phyloP scores from a whole-genome alignment of 441 rosid species.

The Bruguiera hainesii region DNA sequence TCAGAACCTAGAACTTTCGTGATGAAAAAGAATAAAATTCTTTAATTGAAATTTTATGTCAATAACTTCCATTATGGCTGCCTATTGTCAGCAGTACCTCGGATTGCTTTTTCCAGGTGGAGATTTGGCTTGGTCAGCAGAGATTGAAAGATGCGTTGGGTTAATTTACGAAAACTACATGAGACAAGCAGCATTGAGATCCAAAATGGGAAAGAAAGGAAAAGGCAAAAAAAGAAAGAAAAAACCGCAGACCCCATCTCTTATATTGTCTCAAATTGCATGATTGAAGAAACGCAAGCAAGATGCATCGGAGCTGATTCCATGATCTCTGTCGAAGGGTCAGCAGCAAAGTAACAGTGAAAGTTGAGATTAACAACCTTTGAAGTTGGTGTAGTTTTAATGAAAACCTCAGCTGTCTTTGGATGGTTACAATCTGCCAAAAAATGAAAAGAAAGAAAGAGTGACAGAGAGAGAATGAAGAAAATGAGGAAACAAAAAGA shows the following conservation, averaged over 20 bases:
- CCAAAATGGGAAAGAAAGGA: slow-evolving; percentile 36
- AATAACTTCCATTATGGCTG: neutral
- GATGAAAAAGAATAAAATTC: neutral
- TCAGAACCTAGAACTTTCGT: neutral
- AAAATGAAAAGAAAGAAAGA: slow-evolving; percentile 6
- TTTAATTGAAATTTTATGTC: neutral
- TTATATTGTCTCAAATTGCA: neutral
- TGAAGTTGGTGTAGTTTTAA: slow-evolving; percentile 45
- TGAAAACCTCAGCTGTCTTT: slow-evolving; percentile 67
- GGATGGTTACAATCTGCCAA: slow-evolving; percentile 84
- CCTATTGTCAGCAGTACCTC: slow-evolving; percentile 25
- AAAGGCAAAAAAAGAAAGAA: neutral
- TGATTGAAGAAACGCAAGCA: no score
- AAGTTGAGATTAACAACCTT: slow-evolving; percentile 39
- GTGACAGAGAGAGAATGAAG: neutral
- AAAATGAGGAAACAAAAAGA: neutral
- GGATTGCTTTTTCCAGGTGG: slow-evolving; percentile 39
- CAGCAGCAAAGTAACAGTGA: no score
- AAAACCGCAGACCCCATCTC: neutral
- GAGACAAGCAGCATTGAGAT: slow-evolving; percentile 5
- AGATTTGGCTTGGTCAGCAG: slow-evolving; percentile 32
- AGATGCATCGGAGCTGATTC: no score
- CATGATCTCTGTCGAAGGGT: no score
- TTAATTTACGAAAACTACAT: neutral
- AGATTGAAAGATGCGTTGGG: slow-evolving; percentile 39